Conservation (phyloP, 2,329 filamentous ascomycete species). For the Claviceps citrina region DNA sequence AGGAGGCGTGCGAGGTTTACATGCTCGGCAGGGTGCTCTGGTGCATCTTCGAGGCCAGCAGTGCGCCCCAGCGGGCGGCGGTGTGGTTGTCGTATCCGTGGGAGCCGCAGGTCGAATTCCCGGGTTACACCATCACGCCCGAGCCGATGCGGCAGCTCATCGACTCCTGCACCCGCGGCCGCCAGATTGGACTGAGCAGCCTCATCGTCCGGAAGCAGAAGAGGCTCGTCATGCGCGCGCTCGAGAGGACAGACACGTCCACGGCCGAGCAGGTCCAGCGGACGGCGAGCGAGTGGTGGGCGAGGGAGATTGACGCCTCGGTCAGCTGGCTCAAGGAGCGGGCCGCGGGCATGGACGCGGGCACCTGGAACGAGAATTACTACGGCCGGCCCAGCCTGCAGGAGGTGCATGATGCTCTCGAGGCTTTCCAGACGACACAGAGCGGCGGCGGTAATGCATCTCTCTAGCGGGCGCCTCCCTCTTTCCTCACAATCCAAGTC, state of each 20-base stretch:
- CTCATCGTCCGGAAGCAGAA: constrained; percentile 30
- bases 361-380: constrained; percentile 35
- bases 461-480: not conserved
- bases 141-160: constrained; percentile 30
- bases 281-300: constrained; percentile 33
- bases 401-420: constrained; percentile 24
- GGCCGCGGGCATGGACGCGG: constrained; percentile 21
- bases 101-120: constrained; percentile 42
- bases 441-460: not conserved
- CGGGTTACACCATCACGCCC: constrained; percentile 34
- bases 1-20: constrained; percentile 44
- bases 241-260: constrained; percentile 17
- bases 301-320: constrained; percentile 29
- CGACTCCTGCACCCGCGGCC: constrained; percentile 35
- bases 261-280: constrained; percentile 21
- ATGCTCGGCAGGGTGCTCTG: constrained; percentile 47
- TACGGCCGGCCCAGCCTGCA: constrained; percentile 31
- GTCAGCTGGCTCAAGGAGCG: constrained; percentile 31
- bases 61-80: constrained; percentile 39
- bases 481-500: no score
- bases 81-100: constrained; percentile 44
- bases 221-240: constrained; percentile 28
- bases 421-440: constrained; percentile 11
- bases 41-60: constrained; percentile 47
- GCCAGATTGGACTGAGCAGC: constrained; percentile 28